Evolutionary conservation across 2,329 filamentous ascomycete species (phyloP), one percentile per base, ranked within the genome.

Genomic region (Lasiodiplodia sp.): DNA sequence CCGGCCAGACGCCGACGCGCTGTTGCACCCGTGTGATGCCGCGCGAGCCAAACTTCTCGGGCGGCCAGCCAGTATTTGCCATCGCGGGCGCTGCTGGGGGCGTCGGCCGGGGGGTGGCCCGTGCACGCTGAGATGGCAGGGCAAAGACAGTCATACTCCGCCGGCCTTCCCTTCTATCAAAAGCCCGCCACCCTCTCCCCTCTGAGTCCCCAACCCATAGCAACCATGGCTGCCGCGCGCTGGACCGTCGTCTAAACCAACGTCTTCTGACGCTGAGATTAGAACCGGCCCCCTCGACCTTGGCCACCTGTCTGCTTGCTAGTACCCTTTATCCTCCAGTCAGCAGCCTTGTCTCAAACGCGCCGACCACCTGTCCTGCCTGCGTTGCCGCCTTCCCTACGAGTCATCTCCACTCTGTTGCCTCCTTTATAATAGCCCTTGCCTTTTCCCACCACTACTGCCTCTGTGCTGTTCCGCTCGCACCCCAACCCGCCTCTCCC

Each of bases 391-490:
- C 72, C 73, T 74, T 58, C 44, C 69, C 57, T 66, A 70, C 69
- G 71, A 74, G 72, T 73, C 71, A 74, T 70, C 69, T 64, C 67
- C 66, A 63, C 56, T 31, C 57, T 67, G 53, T 58, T 69, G 56
- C 47, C 67, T 66, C 44, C 62, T 73, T 72, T 71, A 28, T 28
- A 73, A 70, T 70, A 55, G 40, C 55, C 72, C 70, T 72, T 69
- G 66, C 53, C 69, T 69, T 69, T 60, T 52, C 38, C 31, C 62
- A 38, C 44, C 47, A n/a, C 57, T 63, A 44, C 40, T 58, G 21
- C 31, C 62, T 47, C 60, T 11, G 55, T 40, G 37, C 74, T 71
- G 71, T 70, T 71, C 68, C 66, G 31, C 66, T 63, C 66, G 18
- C 40, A 25, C 25, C 68, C 68, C 68, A 60, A 71, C 63, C 70